These are phyloP conservation scores for Phytophthora kernoviae DNA, from an alignment of 352 stramenopile genomes.

Conservation along the genomic window DNA sequence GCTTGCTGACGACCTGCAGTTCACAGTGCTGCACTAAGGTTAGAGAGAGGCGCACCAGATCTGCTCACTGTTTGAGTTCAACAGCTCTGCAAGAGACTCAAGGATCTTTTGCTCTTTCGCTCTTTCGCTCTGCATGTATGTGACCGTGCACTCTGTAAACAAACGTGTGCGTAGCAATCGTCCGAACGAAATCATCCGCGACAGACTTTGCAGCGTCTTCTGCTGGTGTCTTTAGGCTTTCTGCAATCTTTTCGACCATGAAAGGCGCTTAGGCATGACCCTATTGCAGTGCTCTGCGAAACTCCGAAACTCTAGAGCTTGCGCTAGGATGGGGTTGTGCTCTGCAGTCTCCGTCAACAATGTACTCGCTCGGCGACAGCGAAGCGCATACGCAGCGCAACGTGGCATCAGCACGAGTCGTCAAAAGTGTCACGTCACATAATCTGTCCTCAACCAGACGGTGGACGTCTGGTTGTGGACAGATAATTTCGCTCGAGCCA, in stretches of 20 bases:
- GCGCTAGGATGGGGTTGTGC: slow-evolving; percentile 32
- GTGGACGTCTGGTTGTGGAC: background rate
- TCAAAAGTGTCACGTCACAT: background rate
- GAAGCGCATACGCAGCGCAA: slow-evolving; percentile 9
- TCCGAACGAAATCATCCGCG: slow-evolving; percentile 20
- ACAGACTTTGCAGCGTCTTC: background rate
- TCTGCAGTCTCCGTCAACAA: slow-evolving; percentile 12
- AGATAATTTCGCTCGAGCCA: too few species aligned
- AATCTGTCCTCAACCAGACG: background rate
- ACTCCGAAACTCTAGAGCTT: slow-evolving; percentile 14
- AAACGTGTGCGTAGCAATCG: slow-evolving; percentile 9
- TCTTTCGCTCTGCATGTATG: background rate
- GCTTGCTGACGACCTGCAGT: slow-evolving; percentile 16
- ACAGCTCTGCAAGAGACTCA: too few species aligned
- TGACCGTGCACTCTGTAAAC: background rate
- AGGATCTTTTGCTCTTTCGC: background rate
- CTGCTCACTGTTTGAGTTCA: too few species aligned
- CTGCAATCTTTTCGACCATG: slow-evolving; percentile 5
- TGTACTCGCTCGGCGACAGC: slow-evolving; percentile 11
- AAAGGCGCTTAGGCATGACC: slow-evolving; percentile 6
- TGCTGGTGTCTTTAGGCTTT: slow-evolving; percentile 1
- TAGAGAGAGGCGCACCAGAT: slow-evolving; percentile 3
- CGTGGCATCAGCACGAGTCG: slow-evolving; percentile 15
- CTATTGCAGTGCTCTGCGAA: slow-evolving; percentile 14
- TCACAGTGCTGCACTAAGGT: slow-evolving; percentile 3